Base-by-base conservation (phyloP, 2,329 filamentous ascomycete genomes). In the Niveomyces coronatus region DNA sequence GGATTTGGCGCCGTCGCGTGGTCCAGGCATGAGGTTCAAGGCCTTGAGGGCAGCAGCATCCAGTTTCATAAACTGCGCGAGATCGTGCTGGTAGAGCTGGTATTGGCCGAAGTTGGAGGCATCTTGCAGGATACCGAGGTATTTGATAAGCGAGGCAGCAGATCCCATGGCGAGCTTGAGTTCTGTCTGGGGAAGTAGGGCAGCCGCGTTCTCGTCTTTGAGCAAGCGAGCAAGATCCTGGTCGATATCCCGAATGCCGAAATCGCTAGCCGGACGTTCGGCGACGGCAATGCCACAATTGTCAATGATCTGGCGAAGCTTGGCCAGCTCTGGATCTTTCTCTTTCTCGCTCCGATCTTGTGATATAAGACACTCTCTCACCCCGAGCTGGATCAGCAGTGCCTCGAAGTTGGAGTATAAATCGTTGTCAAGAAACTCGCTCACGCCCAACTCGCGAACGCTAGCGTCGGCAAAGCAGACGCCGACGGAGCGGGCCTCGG, bases 351-450 rank as follows among this genome's bases (percentile, higher is more conserved):
- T 65, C 41, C 76, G 74, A 53, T 96, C 88, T 15, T 76, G 63
- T 50, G 86, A 82, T n/a, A 98, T 63, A 20, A 98, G 64, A 52
- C 88, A 95, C 58, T 98, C 91, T 55, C 87, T 91, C 15, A 95
- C 86, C 5, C 91, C 91, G 3, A 98, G 76, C 56, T 98, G 93
- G 48, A 98, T 98, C 37, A 98, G 75, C 14, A 98, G 71, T 3
- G 88, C 87, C 63, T 98, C 91, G 48, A 98, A 93, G 58, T 98
- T 98, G 37, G 89, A 96, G 64, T 93, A 98, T 9, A 95, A 70
- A 55, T 98, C 91, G 54, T 96, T 98, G 68, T 98, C 91, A n/a
- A 94, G 74, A 48, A 98, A 98, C 56, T 98, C 93, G 67, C 85
- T 94, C 38, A 98, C 87, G 8, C 91, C 91, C 3, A 98, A 72